Base-by-base conservation (phyloP, 2,329 filamentous ascomycete genomes). In the Hymenotorrendiella dingleyae region DNA sequence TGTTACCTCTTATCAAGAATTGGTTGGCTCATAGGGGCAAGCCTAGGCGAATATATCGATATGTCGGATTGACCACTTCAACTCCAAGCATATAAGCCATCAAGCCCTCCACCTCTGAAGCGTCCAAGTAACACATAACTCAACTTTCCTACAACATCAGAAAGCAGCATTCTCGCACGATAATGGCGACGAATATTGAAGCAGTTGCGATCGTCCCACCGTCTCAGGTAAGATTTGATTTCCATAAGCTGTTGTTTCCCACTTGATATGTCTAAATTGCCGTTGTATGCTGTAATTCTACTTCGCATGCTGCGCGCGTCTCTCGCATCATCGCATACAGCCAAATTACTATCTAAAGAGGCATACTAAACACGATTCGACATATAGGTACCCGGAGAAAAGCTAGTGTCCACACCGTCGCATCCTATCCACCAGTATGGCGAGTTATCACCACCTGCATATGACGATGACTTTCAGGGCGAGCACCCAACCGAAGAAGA, bases 401-500 rank as follows among this genome's bases (percentile, higher is more conserved):
- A 32, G 27, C 17, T n/a, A 8, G 23, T 9, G 11, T 10, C 17
- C 3, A 5, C 16, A 10, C 11, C 22, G 4, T 14, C 30, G 17
- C 35, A 28, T n/a, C 35, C 35, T 10, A 22, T 33, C 12, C 34
- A 43, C 20, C 35, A 11, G 8, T 26, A 21, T 8, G 41, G 39
- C 22, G 27, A 39, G n/a, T n/a, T n/a, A n/a, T n/a, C n/a, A n/a
- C n/a, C n/a, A n/a, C n/a, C n/a, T n/a, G n/a, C n/a, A n/a, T 38
- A 42, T 20, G 26, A 36, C 32, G 41, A 47, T 21, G 45, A 44
- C 14, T 30, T 43, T 16, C 40, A 52, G 35, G 42, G 41, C 8
- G 49, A 49, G 21, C 48, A 37, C 16, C 56, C 56, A 7, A 57
- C 54, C 4, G 50, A 56, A 17, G 51, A 57, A 28, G 55, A 59